Conservation (phyloP, 2,329 filamentous ascomycete species). For the Aspergillus quadricinctus region DNA sequence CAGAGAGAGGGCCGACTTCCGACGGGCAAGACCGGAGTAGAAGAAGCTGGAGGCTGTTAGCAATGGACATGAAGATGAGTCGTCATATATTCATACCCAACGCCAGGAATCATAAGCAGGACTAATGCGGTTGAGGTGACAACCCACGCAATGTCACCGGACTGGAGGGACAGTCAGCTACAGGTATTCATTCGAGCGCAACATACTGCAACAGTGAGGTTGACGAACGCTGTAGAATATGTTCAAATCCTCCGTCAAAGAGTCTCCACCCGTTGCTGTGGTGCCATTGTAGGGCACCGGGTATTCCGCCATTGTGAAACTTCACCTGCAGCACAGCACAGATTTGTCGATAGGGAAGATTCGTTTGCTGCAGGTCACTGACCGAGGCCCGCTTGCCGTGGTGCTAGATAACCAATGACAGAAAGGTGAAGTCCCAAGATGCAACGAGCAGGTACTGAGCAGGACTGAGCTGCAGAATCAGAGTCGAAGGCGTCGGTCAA, state of each 20-base stretch:
- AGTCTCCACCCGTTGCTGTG: slow-evolving; percentile 59
- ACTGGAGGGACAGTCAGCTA: slow-evolving; percentile 43
- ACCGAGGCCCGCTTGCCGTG: neutral
- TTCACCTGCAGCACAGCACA: neutral
- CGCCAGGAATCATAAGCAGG: slow-evolving; percentile 87
- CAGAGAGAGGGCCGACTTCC: slow-evolving; percentile 82
- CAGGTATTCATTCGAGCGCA: neutral
- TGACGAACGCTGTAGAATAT: slow-evolving; percentile 63
- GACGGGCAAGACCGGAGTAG: slow-evolving; percentile 83
- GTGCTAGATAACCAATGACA: neutral
- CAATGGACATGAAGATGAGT: slow-evolving; percentile 3
- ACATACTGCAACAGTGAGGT: slow-evolving; percentile 6
- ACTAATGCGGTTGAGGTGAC: slow-evolving; percentile 72
- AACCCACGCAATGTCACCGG: slow-evolving; percentile 80
- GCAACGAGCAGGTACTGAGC: neutral
- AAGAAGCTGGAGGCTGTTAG: slow-evolving; percentile 61
- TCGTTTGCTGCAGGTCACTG: neutral
- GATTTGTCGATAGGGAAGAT: neutral
- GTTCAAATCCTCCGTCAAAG: slow-evolving; percentile 69
- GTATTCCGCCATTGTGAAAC: slow-evolving; percentile 30
- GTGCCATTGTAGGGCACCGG: slow-evolving; percentile 59
- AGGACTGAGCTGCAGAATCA: neutral
- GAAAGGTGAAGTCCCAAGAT: neutral
- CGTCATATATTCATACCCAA: slow-evolving; percentile 52
- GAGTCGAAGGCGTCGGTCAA: neutral